These are phyloP conservation scores for Mycena metata DNA, from an alignment of 768 basidiomycete species.

Conservation along the genomic window DNA sequence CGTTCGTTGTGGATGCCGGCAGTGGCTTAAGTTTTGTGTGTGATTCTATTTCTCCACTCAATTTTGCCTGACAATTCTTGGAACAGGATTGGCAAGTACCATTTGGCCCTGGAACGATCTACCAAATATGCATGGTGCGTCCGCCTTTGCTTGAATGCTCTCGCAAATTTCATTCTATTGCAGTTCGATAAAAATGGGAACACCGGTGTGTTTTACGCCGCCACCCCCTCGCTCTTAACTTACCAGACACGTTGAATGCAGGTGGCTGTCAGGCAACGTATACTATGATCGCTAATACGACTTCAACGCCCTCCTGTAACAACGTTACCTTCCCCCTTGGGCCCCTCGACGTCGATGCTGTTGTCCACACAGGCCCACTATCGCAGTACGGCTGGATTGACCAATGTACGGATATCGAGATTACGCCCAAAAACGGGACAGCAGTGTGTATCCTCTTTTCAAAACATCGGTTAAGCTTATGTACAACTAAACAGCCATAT, in stretches of 20 bases:
- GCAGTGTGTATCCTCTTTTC: slow-evolving; percentile 40
- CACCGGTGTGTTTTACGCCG: slow-evolving; percentile 54
- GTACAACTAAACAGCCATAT: slow-evolving; percentile 52
- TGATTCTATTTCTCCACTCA: slow-evolving; percentile 27
- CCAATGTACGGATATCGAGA: slow-evolving; percentile 71
- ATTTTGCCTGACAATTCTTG: neutral
- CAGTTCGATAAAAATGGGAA: slow-evolving; percentile 71
- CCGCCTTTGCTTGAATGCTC: slow-evolving; percentile 18
- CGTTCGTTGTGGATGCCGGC: slow-evolving; percentile 66
- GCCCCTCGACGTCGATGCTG: slow-evolving; percentile 60
- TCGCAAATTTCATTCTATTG: neutral
- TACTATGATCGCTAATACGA: slow-evolving; percentile 63
- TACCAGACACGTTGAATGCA: slow-evolving; percentile 45
- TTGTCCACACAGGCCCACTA: slow-evolving; percentile 62
- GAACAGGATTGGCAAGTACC: slow-evolving; percentile 70
- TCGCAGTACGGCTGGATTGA: slow-evolving; percentile 73
- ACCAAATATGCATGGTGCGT: slow-evolving; percentile 77
- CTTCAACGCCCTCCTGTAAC: slow-evolving; percentile 59
- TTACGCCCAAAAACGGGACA: slow-evolving; percentile 68
- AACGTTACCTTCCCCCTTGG: slow-evolving; percentile 63
- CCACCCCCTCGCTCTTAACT: neutral
- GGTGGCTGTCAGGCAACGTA: slow-evolving; percentile 74
- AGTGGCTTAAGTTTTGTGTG: slow-evolving; percentile 61
- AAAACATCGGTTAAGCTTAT: neutral
- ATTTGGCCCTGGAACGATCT: slow-evolving; percentile 70